Base-by-base conservation (phyloP, 2,329 filamentous ascomycete species). In the Falciphora oryzae region DNA sequence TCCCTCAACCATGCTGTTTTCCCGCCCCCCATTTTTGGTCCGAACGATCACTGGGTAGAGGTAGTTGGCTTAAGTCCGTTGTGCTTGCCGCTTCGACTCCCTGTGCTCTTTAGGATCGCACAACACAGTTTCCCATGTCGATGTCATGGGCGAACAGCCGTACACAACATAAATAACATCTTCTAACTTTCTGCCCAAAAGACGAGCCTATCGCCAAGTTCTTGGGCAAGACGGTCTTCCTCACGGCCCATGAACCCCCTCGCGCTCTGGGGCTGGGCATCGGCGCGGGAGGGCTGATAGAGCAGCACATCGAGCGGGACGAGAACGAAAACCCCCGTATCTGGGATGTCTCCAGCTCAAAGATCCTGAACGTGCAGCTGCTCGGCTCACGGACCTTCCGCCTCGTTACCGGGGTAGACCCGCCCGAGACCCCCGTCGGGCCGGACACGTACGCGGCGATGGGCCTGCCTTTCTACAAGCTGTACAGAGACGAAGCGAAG, bases 371-470 rank as follows among this genome's bases (percentile, higher is more conserved):
- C 44, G 61, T 63, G 28, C 61, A 63, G 44, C 61, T 63, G 44
- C 61, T 63, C 27, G 61, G 56, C 61, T 57, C 61, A 14, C 61
- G 53, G 8, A 53, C 61, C 61, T 63, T 63, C 44, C 28, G 50
- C 27, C 22, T 18, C 27, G 61, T 63, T n/a, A 63, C 61, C 14
- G 61, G 61, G 1, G 27, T 57, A 13, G 25, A 44, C 25, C 61
- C 61, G 61, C 61, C 61, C 16, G 38, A 50, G 27, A 63, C 61
- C 6, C 61, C 61, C 10, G 38, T 63, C 7, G n/a, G 32, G 7
- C 16, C 50, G n/a, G 44, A 56, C 5, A 63, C 28, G 25, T 63
- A 57, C 50, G 28, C 35, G 38, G 38, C 27, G 44, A 6, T 57
- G 61, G 61, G 61, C 2, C 14, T 63, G 44, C 38, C 50, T n/a